Evolutionary conservation across 352 stramenopile genomes (phyloP).

Genomic region (Phytophthora pistaciae): DNA sequence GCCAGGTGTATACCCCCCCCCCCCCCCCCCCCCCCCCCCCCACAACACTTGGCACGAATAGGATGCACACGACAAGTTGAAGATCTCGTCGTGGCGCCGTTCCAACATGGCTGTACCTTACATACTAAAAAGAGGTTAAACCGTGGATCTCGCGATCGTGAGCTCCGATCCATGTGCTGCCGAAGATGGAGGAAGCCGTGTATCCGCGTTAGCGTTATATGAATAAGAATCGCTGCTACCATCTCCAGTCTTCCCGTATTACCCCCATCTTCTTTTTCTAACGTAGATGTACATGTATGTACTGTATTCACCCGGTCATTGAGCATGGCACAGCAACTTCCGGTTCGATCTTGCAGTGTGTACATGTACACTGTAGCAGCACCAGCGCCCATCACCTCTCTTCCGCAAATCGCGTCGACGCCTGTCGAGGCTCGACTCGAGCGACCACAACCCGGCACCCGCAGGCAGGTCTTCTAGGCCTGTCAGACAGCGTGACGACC

Average conservation of each 20-base stretch:
- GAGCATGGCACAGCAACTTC: neutral
- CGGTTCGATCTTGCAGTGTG: neutral
- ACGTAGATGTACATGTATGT: too few species aligned
- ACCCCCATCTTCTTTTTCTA: neutral
- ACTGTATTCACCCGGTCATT: neutral
- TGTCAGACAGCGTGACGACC: too few species aligned
- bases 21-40: too few species aligned
- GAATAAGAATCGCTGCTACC: too few species aligned
- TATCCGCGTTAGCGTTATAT: too few species aligned
- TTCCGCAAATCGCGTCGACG: constrained; percentile 30
- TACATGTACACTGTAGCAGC: neutral
- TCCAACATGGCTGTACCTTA: neutral
- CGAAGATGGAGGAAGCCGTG: too few species aligned
- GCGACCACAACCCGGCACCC: neutral
- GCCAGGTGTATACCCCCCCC: too few species aligned
- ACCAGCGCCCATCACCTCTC: constrained; percentile 8
- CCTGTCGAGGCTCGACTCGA: constrained; percentile 9
- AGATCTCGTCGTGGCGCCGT: neutral
- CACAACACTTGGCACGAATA: too few species aligned
- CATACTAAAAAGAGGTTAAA: neutral
- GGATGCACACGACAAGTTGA: too few species aligned
- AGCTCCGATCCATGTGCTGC: neutral
- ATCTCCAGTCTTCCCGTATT: neutral
- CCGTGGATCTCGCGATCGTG: neutral
- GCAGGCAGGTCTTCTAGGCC: neutral